Evolutionary conservation across 805 yeast genomes (phyloP).

Genomic region (Wickerhamiella cacticola): DNA sequence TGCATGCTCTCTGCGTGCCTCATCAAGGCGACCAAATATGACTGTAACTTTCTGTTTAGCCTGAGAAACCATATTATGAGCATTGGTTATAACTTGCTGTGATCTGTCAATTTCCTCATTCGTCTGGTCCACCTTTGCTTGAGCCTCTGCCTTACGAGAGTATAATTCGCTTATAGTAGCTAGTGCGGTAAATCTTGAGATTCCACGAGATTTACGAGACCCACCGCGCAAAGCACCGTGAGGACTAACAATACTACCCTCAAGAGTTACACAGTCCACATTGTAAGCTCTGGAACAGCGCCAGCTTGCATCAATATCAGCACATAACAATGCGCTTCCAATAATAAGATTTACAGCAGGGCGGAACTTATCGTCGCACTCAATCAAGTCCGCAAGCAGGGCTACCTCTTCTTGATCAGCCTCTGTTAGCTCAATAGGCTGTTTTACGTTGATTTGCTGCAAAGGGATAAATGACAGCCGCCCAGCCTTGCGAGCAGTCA

Average conservation of each 20-base stretch:
- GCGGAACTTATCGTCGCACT: slow-evolving; percentile 43
- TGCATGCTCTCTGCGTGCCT: slow-evolving; percentile 5
- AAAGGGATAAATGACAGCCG: slow-evolving; percentile 87
- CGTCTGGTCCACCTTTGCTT: background rate
- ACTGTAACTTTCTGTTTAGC: slow-evolving; percentile 1
- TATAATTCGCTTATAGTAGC: background rate
- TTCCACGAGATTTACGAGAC: background rate
- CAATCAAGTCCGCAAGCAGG: slow-evolving; percentile 66
- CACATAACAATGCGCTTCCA: slow-evolving; percentile 68
- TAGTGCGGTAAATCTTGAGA: slow-evolving; percentile 6
- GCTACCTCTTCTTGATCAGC: slow-evolving; percentile 60
- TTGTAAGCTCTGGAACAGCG: slow-evolving; percentile 49
- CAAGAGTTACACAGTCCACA: slow-evolving; percentile 71
- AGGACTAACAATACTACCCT: slow-evolving; percentile 81
- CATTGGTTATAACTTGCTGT: slow-evolving; percentile 3
- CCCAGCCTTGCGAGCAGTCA: slow-evolving; percentile 53
- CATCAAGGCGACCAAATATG: slow-evolving; percentile 1
- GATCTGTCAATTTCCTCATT: background rate
- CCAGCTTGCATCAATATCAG: slow-evolving; percentile 53
- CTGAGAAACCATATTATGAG: background rate
- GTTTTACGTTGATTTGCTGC: slow-evolving; percentile 42
- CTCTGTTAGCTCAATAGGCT: slow-evolving; percentile 30
- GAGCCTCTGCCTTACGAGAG: background rate
- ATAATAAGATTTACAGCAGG: slow-evolving; percentile 70
- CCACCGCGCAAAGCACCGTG: slow-evolving; percentile 87